Evolutionary conservation across 192 early-diverging fungal species (phyloP), one percentile per base, ranked within the genome.

Genomic region (Cetraspora pellucida): DNA sequence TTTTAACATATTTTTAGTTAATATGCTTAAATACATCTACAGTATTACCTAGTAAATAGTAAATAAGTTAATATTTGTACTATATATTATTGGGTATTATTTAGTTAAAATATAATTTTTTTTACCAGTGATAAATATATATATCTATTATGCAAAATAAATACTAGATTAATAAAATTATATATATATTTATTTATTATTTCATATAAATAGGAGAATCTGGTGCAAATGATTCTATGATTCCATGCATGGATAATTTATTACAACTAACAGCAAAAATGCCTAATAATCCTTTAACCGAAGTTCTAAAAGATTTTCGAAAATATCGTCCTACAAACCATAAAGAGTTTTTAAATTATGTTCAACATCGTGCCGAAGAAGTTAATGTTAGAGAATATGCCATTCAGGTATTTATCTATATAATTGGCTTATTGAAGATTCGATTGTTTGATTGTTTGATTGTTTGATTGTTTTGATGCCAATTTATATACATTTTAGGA

Each of bases 181-280:
- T 19, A 19, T 19, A 1, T 54, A 13, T 10, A 10, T 52, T 1
- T 19, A 23, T 59, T 5, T 23, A 23, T 59, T 3, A 59, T 60
- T 27, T 60, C 13, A 23, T 60, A 11, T 27, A 37, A 37, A 60
- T 52, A 70, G 95, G 95, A 16, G 95, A 95, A 74, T 89, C 88
- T 30, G 94, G 95, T 45, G 93, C 93, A 71, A 95, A 95, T 82
- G 94, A 94, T 64, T 90, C 89, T 13, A 94, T 95, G 77, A 88
- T 95, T 64, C 95, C 94, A n/a, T 87, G 92, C 49, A 89, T 88
- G 63, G 95, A 95, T 55, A 95, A 97, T 74, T 77, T 97, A 59
- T 83, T 97, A 65, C 91, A 94, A 84, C 84, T 97, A 60, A 93
- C 94, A 9, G 82, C 84, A 23, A 79, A 82, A 61, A 94, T 95